Base-by-base conservation (phyloP, 2,329 filamentous ascomycete species). In the Scedosporium boydii region DNA sequence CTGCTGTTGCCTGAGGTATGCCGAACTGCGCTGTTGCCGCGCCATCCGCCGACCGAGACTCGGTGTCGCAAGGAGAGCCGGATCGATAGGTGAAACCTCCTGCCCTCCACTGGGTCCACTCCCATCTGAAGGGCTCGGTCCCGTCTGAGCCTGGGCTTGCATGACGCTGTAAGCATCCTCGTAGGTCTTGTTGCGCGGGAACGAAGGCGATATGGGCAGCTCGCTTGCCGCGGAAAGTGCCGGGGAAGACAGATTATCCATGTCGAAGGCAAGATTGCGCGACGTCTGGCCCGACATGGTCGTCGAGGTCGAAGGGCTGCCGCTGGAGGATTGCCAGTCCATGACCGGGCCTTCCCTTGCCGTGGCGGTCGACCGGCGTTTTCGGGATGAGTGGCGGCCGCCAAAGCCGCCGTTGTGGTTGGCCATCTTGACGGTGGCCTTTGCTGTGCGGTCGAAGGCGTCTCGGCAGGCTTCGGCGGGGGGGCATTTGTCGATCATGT, bases 391-490 rank as follows among this genome's bases (percentile, higher is more conserved):
- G 62, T 70, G 62, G 62, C 69, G 62, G 62, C 72, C 65, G 10
- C 90, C 90, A 66, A 96, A 96, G 0, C 91, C 91, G 18, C 89
- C 93, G 1, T 88, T 93, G 1, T 89, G 90, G 72, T 93, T 88
- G 67, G 90, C 92, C 93, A 97, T 97, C 71, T 93, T 91, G 59
- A 98, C 89, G 0, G 93, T 98, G 9, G 93, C 93, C 76, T 95
- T 96, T 69, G 91, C 93, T 78, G 96, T 98, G 46, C 93, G 86
- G 69, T 96, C 91, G 71, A 98, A 97, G 0, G 95, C 93, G 72
- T 98, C 93, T 14, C 92, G 87, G 73, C 93, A 98, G 10, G 93
- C 91, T 78, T 97, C 93, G 38, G 93, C 93, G 0, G 93, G 93
- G 0, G 93, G 93, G 68, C 95, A 98, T 73, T 96, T 96, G 67